A percentile compares a stretch with the other conserved stretches of the same genome.
Evolutionary conservation across 306 rosid genomes (phyloP).

Genomic region (Begonia masoniana): DNA sequence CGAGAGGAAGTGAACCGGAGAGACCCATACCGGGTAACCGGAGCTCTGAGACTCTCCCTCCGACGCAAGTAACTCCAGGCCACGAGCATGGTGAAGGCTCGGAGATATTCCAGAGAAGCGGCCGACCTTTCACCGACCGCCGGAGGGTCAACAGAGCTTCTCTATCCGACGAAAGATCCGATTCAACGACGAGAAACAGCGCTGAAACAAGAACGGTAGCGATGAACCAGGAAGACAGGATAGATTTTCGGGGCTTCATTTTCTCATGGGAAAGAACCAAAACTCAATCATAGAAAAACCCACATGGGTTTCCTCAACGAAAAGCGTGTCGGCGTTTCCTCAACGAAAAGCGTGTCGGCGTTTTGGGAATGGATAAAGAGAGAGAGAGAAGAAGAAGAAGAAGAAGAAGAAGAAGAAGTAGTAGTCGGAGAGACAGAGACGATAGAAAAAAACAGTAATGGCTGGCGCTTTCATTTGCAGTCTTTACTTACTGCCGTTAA

Average conservation of each 20-base stretch:
- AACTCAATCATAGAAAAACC: no score
- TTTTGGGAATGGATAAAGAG: no score
- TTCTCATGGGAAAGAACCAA: neutral
- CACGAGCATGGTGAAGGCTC: conserved; percentile 39
- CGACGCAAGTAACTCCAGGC: conserved; percentile 46
- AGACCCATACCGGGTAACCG: conserved; percentile 63
- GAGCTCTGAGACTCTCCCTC: conserved; percentile 30
- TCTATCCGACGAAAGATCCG: conserved; percentile 59
- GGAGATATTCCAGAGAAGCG: conserved; percentile 42
- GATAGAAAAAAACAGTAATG: no score
- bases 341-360: no score
- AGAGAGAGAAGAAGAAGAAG: no score
- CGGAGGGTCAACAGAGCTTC: conserved; percentile 30
- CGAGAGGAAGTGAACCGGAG: conserved; percentile 48
- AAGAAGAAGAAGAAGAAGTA: no score
- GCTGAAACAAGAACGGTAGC: neutral
- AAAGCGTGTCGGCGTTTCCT: no score
- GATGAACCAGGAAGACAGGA: neutral
- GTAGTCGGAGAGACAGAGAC: no score
- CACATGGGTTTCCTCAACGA: no score
- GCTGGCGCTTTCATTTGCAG: no score
- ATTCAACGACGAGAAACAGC: neutral
- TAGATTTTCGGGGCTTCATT: conserved; percentile 1
- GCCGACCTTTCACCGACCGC: conserved; percentile 33
- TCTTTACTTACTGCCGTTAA: no score